Conservation (phyloP, 1,284 basidiomycete genomes). For the Fomes fomentarius region DNA sequence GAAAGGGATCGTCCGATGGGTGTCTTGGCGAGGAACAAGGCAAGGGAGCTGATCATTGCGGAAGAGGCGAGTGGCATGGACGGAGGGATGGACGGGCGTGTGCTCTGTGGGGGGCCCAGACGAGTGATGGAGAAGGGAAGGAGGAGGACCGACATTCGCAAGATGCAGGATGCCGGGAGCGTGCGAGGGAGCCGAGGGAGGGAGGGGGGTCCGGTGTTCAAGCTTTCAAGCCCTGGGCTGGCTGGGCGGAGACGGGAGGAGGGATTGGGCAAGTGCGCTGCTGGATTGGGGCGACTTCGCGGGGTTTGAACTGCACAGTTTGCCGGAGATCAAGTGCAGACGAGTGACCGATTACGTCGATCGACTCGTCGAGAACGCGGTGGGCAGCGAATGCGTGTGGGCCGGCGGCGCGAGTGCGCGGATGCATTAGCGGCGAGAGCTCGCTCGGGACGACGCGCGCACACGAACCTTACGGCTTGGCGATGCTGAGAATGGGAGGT, state of each 20-base stretch:
- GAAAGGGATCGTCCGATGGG: background rate
- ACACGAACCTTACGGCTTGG: too few relatives aligned
- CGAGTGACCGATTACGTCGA: slow-evolving; percentile 14
- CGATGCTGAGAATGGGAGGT: background rate
- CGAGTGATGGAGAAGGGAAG: too few relatives aligned
- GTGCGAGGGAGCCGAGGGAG: slow-evolving; percentile 1
- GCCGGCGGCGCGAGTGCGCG: slow-evolving; percentile 12
- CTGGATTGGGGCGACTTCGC: slow-evolving; percentile 6
- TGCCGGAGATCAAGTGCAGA: slow-evolving; percentile 4
- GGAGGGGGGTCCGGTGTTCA: slow-evolving; percentile 11
- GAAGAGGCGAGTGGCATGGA: background rate
- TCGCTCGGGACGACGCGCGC: too few relatives aligned
- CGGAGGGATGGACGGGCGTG: background rate
- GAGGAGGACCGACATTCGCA: too few relatives aligned
- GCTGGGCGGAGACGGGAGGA: background rate
- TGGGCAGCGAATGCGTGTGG: background rate
- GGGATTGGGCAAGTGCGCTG: background rate
- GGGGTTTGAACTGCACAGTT: slow-evolving; percentile 8
- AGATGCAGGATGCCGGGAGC: background rate
- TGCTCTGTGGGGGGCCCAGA: background rate
- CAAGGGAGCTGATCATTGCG: slow-evolving; percentile 6
- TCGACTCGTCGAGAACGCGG: slow-evolving; percentile 1
- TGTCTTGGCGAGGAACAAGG: background rate
- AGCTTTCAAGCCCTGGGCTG: background rate
- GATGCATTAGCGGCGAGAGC: background rate